Percentiles rank a stretch among this genome's conserved stretches.
phyloP scores from a whole-genome alignment of 208 protist genomes.

The Leishmania tarentolae region DNA sequence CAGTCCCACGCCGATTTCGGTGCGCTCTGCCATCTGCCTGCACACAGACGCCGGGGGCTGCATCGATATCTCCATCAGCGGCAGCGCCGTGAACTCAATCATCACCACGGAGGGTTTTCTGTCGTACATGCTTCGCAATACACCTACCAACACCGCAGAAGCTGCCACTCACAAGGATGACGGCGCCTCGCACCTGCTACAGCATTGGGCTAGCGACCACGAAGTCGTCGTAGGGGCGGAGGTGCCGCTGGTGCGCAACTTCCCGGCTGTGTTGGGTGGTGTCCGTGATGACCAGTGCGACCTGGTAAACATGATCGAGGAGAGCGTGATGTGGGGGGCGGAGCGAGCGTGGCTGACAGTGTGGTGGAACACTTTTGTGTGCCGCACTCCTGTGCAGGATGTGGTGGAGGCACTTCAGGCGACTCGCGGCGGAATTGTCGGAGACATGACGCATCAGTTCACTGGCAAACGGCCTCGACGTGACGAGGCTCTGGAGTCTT shows the following conservation, averaged over 20 bases:
- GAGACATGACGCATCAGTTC: conserved; percentile 71
- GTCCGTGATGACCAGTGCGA: conserved; percentile 1
- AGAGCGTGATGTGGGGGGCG: conserved; percentile 21
- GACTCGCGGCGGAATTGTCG: conserved; percentile 58
- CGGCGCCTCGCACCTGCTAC: conserved; percentile 10
- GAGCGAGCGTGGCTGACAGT: conserved; percentile 51
- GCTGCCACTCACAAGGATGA: conserved; percentile 25
- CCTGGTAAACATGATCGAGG: conserved; percentile 28
- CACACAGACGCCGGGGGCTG: conserved; percentile 68
- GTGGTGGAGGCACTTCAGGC: conserved; percentile 59
- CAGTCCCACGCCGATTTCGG: conserved; percentile 28
- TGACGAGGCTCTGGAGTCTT: neutral
- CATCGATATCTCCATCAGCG: conserved; percentile 80
- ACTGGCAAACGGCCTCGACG: conserved; percentile 55
- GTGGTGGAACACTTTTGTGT: conserved; percentile 84
- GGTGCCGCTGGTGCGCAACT: conserved; percentile 20
- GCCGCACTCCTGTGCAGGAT: conserved; percentile 59
- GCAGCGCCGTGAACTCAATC: conserved; percentile 89
- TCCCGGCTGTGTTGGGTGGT: neutral
- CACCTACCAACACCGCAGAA: conserved; percentile 32
- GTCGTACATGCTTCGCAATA: conserved; percentile 20
- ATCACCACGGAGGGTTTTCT: conserved; percentile 72
- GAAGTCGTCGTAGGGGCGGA: neutral
- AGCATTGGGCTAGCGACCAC: conserved; percentile 6
- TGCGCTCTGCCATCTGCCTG: conserved; percentile 81